These are phyloP conservation scores for Oldenlandia corymbosa DNA, from an alignment of 257 asterid species.

Conservation along the genomic window DNA sequence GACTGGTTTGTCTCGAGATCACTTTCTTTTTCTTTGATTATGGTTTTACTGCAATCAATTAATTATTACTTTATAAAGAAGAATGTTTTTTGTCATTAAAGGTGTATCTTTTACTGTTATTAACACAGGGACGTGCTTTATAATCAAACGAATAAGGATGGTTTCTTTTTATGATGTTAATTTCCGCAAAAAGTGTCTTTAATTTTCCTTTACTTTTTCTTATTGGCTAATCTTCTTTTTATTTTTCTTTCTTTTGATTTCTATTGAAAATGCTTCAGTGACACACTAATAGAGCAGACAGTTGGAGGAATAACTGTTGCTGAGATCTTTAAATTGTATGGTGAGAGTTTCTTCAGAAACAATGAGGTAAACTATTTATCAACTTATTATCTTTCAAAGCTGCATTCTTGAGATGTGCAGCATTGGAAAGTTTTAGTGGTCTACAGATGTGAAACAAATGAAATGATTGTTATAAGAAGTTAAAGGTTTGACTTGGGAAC, in stretches of 20 bases:
- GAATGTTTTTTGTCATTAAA: background rate
- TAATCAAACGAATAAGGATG: background rate
- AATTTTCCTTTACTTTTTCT: no score
- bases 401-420: conserved; percentile 7
- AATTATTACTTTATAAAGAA: background rate
- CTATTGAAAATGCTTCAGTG: conserved; percentile 45
- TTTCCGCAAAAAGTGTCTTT: background rate
- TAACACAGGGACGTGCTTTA: background rate
- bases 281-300: conserved; percentile 60
- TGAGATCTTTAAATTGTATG: conserved; percentile 62
- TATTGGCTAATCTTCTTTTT: no score
- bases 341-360: conserved; percentile 73
- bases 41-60: conserved; percentile 4
- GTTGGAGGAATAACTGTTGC: conserved; percentile 63
- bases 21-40: background rate
- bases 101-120: no score
- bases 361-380: conserved; percentile 50
- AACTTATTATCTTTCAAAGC: background rate
- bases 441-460: background rate
- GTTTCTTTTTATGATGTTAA: background rate
- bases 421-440: background rate
- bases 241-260: background rate
- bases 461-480: background rate
- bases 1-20: conserved; percentile 63
- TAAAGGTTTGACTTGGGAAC: background rate